Evolutionary conservation across 2,329 filamentous ascomycete genomes (phyloP), one percentile per base, ranked within the genome.

Genomic region (Alternaria arborescens): DNA sequence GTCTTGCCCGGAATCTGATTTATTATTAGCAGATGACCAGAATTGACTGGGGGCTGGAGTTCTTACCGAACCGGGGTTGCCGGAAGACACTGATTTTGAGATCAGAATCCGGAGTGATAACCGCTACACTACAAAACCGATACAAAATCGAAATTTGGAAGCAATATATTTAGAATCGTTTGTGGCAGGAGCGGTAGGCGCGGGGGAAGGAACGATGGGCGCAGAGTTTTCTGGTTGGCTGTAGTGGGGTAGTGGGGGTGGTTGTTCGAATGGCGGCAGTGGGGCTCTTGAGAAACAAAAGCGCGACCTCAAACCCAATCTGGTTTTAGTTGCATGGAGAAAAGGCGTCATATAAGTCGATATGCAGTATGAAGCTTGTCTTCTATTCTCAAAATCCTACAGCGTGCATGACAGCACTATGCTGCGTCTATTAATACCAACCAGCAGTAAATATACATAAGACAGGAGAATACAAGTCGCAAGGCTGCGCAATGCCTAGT

Each of bases 81-180:
- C 68, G 65, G 67, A 70, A 69, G 36, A 54, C 38, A 47, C 58
- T 64, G 59, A 64, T n/a, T 5, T 8, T 42, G 10, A 7, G 7
- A 55, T 71, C 68, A 71, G 68, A 71, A 71, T 71, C 68, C 65
- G 68, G 65, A 69, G 68, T 71, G 68, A 69, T 71, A 64, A 71
- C 68, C 68, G 61, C 68, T 71, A 68, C 61, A 68, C 60, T 64
- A 66, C 60, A 64, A 61, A 62, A 63, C 62, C 52, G 48, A 55
- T 60, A 34, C n/a, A 2, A 28, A 24, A 16, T 28, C 2, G 10
- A 36, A 16, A 14, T 28, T 10, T n/a, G 22, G 6, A 50, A 34
- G 5, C 3, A 12, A 18, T 43, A 52, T 52, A 51, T 52, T 3
- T 2, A 26, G 16, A 8, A 3, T 0, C 3, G 11, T 14, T 10